These are phyloP conservation scores for Ailanthus altissimus DNA, from an alignment of 345 rosid species.

Conservation along the genomic window DNA sequence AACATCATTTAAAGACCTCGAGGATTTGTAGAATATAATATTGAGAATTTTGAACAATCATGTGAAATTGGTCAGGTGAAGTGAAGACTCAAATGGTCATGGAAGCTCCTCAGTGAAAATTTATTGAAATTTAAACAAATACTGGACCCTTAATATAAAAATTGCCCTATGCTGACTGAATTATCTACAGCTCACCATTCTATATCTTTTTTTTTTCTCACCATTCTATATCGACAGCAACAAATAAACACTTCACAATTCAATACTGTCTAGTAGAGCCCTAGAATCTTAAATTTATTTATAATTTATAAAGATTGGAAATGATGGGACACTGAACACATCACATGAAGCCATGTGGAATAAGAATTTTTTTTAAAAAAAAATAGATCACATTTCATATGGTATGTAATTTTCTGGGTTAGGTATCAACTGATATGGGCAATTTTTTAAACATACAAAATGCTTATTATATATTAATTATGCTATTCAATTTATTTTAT, in stretches of 20 bases:
- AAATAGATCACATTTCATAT: neutral
- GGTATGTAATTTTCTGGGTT: neutral
- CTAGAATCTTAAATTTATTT: neutral
- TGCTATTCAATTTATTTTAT: neutral
- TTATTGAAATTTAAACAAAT: neutral
- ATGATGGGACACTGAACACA: neutral
- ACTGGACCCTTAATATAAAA: neutral
- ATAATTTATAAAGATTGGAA: neutral
- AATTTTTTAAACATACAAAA: neutral
- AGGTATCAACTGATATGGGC: neutral
- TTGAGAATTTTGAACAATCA: too few relatives aligned
- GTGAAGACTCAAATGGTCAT: too few relatives aligned
- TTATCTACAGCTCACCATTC: too few relatives aligned
- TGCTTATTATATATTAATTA: neutral
- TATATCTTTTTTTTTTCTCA: neutral
- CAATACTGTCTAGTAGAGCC: neutral
- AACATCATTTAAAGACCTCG: too few relatives aligned
- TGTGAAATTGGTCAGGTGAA: too few relatives aligned
- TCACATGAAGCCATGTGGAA: constrained; percentile 13
- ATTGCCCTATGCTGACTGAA: neutral
- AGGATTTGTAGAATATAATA: too few relatives aligned
- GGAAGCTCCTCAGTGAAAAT: neutral
- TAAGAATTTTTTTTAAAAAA: too few relatives aligned
- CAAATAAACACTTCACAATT: neutral
- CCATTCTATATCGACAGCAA: neutral